These are phyloP conservation scores for Geosmithia flava DNA, from an alignment of 2,329 filamentous ascomycete species.

Conservation along the genomic window DNA sequence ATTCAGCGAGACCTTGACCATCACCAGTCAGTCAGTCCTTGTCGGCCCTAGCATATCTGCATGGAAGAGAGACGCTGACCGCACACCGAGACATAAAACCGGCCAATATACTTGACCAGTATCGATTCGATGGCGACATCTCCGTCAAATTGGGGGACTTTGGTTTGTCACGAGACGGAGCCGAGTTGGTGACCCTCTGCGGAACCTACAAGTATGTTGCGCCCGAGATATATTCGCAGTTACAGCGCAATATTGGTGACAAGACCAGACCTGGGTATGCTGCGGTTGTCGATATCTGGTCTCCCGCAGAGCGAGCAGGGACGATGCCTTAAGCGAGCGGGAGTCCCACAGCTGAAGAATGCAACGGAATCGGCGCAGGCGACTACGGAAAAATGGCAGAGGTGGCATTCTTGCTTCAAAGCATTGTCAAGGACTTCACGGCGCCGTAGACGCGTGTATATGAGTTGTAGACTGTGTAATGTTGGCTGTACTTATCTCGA, in stretches of 20 bases:
- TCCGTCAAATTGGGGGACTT: conserved; percentile 84
- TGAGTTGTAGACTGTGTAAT: too few species aligned
- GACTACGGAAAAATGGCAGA: too few species aligned
- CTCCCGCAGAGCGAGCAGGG: conserved; percentile 18
- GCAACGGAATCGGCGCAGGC: too few species aligned
- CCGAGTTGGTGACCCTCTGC: conserved; percentile 79
- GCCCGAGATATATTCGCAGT: conserved; percentile 52
- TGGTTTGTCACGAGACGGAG: conserved; percentile 84
- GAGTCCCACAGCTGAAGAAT: too few species aligned
- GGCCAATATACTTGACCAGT: conserved; percentile 76
- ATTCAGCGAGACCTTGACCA: conserved; percentile 4
- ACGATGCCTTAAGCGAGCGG: too few species aligned
- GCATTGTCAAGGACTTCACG: too few species aligned
- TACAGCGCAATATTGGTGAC: neutral
- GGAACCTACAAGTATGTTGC: conserved; percentile 84
- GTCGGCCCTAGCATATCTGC: conserved; percentile 8
- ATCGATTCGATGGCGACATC: conserved; percentile 52
- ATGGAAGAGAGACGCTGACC: conserved; percentile 30
- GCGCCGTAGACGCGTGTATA: too few species aligned
- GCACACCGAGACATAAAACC: conserved; percentile 91
- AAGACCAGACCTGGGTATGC: conserved; percentile 55
- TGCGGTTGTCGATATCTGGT: conserved; percentile 84
- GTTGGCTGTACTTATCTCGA: too few species aligned
- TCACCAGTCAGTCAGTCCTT: conserved; percentile 6
- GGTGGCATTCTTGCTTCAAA: too few species aligned